Conservation (phyloP, 1,139 yeast genomes). For the Magnusiomyces magnusii region DNA sequence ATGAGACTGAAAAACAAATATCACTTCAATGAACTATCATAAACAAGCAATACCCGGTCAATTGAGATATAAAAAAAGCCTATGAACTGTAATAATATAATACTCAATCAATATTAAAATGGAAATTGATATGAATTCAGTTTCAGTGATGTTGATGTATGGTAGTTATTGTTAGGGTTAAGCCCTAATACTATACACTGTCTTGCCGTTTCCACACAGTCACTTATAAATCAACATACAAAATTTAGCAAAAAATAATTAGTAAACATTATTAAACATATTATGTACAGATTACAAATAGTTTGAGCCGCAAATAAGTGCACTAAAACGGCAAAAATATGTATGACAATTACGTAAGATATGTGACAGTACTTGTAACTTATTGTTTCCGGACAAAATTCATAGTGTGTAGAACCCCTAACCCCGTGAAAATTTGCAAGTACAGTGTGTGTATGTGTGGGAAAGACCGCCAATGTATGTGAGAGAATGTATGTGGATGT, state of each 20-base stretch:
- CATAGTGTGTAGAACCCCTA: neutral
- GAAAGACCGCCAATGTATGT: neutral
- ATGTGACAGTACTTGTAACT: neutral
- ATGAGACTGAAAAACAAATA: too few species aligned
- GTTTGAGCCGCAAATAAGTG: neutral
- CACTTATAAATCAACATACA: neutral
- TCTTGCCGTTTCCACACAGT: too few species aligned
- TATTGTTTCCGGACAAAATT: neutral
- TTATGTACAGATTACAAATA: neutral
- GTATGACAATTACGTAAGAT: neutral
- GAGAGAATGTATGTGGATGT: neutral
- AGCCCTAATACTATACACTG: neutral
- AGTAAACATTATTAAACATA: neutral
- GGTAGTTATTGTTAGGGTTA: too few species aligned
- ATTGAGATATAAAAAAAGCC: too few species aligned
- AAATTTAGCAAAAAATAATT: neutral
- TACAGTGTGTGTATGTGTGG: neutral
- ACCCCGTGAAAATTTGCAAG: neutral
- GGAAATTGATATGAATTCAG: too few species aligned
- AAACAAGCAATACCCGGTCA: too few species aligned
- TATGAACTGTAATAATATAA: too few species aligned
- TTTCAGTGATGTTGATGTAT: too few species aligned
- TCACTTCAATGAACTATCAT: too few species aligned
- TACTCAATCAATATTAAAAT: too few species aligned
- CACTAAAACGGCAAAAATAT: neutral